Base-by-base conservation (phyloP, 768 basidiomycete genomes). In the Kwoniella sp. region DNA sequence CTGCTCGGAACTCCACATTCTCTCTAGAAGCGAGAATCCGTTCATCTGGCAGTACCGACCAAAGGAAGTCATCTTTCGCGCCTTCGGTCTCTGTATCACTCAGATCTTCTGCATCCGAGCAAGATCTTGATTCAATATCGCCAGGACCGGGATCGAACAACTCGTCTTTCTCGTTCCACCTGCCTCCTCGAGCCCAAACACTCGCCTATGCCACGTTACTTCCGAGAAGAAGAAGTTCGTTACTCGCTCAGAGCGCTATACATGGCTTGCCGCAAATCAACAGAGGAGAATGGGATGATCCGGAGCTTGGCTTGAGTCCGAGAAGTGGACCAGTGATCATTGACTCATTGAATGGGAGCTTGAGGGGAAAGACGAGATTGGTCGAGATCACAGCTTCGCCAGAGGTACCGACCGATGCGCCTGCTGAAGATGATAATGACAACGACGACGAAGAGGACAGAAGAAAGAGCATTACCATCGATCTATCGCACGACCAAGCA, bases 291-390 rank as follows among this genome's bases (percentile, higher is more conserved):
- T 64, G 58, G 56, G 12, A 25, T 8, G 63, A 64, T 46, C 36
- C 62, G 2, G 63, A 64, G 24, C 21, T 64, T 5, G 51, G 58
- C 5, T 25, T 64, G 1, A 59, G 57, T 48, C 63, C 63, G 15
- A 30, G 63, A 40, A 59, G 57, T 26, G 58, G 40, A 24, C 47
- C 58, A 2, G 40, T 21, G 24, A 44, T 10, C 8, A 27, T 29
- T n/a, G 21, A 33, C 15, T 21, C 27, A n/a, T 17, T 37, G 21
- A 29, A 55, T 17, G 29, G 15, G 2, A 37, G 30, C 10, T 12
- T 22, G 33, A 52, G 51, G 12, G 29, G 26, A 30, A 52, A 52
- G 17, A 27, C 51, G 51, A 52, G 51, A 25, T 30, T 52, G 19
- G 51, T 44, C 8, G 40, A 44, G 17, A 44, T 44, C 40, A 44